Conservation (phyloP, 2,329 filamentous ascomycete species). For the Sordariomycetes sp. region DNA sequence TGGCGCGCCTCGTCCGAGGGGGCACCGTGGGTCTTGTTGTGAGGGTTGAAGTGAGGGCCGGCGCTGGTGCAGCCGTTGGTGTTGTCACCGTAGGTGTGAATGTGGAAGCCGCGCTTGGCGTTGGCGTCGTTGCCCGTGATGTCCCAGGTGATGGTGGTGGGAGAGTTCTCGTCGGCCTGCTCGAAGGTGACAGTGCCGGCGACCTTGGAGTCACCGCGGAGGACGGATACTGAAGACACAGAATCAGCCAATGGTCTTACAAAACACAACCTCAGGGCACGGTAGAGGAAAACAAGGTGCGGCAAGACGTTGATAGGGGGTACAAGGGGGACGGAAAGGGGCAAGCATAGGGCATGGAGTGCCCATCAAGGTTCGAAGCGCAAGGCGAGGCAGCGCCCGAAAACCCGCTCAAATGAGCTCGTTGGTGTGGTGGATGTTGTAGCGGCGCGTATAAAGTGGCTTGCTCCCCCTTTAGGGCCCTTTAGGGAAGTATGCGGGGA, state of each 20-base stretch:
- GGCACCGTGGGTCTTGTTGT: conserved; percentile 84
- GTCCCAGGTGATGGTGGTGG: conserved; percentile 86
- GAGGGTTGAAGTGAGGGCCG: conserved; percentile 98
- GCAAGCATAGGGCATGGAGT: no score
- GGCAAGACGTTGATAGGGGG: no score
- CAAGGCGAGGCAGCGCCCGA: conserved; percentile 9
- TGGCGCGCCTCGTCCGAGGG: conserved; percentile 78
- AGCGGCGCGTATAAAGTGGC: conserved; percentile 14
- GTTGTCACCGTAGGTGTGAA: conserved; percentile 99
- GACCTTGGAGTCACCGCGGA: conserved; percentile 97
- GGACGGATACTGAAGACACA: conserved; percentile 65
- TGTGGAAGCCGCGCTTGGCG: conserved; percentile 95
- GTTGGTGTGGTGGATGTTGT: no score
- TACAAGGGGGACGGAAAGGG: no score
- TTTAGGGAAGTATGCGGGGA: no score
- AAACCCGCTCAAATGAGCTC: conserved; percentile 56
- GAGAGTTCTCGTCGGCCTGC: conserved; percentile 72
- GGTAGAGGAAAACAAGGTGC: not conserved
- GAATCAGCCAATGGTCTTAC: conserved; percentile 3
- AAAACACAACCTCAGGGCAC: not conserved
- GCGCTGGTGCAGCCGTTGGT: conserved; percentile 99
- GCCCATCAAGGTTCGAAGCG: conserved; percentile 6
- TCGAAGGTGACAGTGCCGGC: conserved; percentile 90
- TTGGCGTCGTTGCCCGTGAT: conserved; percentile 89
- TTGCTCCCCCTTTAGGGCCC: conserved; percentile 6